These are phyloP conservation scores for Aspergillus piperis DNA, from an alignment of 2,329 filamentous ascomycete species.

Conservation along the genomic window DNA sequence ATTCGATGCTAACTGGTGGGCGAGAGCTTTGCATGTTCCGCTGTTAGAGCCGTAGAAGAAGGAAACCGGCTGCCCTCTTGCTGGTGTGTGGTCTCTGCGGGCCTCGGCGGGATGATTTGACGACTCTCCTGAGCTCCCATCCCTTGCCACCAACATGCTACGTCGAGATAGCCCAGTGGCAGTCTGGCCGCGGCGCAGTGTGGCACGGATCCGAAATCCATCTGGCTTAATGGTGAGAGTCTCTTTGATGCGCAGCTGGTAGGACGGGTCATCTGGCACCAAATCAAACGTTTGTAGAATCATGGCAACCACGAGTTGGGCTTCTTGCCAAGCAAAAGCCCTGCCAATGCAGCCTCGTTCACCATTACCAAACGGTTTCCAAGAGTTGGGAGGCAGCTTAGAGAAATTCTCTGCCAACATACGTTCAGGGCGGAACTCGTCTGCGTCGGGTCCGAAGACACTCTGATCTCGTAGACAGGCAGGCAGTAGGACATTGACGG, in stretches of 20 bases:
- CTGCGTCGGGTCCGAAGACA: conserved; percentile 66
- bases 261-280: conserved; percentile 58
- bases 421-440: conserved; percentile 68
- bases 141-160: too few relatives aligned
- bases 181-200: conserved; percentile 50
- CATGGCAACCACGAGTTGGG: conserved; percentile 61
- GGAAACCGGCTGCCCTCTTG: conserved; percentile 42
- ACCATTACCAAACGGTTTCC: conserved; percentile 77
- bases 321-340: conserved; percentile 74
- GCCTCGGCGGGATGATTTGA: conserved; percentile 12
- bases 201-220: conserved; percentile 63
- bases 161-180: background rate
- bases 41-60: conserved; percentile 74
- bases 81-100: conserved; percentile 28
- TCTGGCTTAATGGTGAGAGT: conserved; percentile 49
- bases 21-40: conserved; percentile 71
- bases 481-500: conserved; percentile 53
- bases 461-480: conserved; percentile 63
- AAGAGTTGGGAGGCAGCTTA: conserved; percentile 62
- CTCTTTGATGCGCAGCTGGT: conserved; percentile 41
- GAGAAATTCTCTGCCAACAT: conserved; percentile 71
- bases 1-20: conserved; percentile 62
- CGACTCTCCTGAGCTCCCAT: too few relatives aligned
- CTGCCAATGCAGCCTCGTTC: conserved; percentile 70
- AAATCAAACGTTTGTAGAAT: conserved; percentile 73